Base-by-base conservation (phyloP, 2,329 filamentous ascomycete species). In the Cadophora gregata region DNA sequence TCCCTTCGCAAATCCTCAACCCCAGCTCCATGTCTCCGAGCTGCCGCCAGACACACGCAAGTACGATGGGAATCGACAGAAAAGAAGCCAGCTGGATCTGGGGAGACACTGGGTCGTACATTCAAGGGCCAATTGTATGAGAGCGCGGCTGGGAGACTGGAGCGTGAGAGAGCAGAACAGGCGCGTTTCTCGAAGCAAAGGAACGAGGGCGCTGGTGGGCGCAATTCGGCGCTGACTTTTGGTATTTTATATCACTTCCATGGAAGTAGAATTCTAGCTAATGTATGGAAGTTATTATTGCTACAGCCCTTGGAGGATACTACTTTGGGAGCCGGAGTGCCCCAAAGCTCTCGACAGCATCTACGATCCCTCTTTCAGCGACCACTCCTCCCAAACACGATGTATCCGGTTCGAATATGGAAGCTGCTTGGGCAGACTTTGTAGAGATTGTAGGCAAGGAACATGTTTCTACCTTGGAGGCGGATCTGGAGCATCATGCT, bases 351-450 rank as follows among this genome's bases (percentile, higher is more conserved):
- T 82, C 85, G 38, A 79, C 83, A 12, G 76, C 78, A 38, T 91
- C 88, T 71, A 91, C 89, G 12, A 78, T 88, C 2, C 86, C 88
- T 29, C 82, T 91, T 8, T 77, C 77, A 67, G 81, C 83, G 61
- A 80, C 83, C 12, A 80, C 74, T 31, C 76, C 83, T n/a, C 85
- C 85, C 10, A 79, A 79, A 72, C 86, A 90, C 78, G 86, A 89
- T 72, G 82, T 82, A 63, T 84, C 84, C 69, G 83, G 86, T 66
- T 82, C 86, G 72, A 89, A 90, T 74, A 84, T 91, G 74, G 86
- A 90, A 79, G 87, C 89, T 29, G 87, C 88, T 3, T 91, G 89
- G 89, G 80, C 86, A n/a, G 88, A 91, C 78, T 89, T 91, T 68
- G 84, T 84, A 64, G 83, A 82, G 63, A 83, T 91, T 59, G 83